Conservation (phyloP, 2,329 filamentous ascomycete genomes). For the Huntiella savannae region DNA sequence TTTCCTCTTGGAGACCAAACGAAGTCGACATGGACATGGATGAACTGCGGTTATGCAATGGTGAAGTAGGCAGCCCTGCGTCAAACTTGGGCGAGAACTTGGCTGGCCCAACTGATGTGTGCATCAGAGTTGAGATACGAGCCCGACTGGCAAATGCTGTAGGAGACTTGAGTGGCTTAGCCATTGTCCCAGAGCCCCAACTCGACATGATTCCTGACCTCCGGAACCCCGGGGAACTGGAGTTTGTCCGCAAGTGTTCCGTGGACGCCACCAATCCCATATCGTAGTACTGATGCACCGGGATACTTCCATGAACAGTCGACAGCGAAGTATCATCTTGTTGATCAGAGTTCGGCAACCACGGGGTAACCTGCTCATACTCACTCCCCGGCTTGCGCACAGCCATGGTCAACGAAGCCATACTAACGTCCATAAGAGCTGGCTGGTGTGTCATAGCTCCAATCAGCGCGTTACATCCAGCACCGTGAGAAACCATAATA, state of each 20-base stretch:
- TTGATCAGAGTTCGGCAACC: constrained; percentile 13
- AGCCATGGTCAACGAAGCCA: constrained; percentile 84
- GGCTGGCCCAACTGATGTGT: constrained; percentile 12
- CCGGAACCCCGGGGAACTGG: constrained; percentile 19
- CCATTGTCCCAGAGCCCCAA: constrained; percentile 5
- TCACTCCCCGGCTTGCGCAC: constrained; percentile 35
- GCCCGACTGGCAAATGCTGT: constrained; percentile 18
- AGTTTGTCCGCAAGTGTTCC: constrained; percentile 43
- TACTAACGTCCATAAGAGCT: constrained; percentile 72
- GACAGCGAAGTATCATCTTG: constrained; percentile 13
- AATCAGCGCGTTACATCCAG: constrained; percentile 88
- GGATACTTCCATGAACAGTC: constrained; percentile 18
- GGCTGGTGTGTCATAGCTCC: constrained; percentile 82
- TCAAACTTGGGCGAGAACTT: constrained; percentile 17
- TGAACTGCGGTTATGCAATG: constrained; percentile 22
- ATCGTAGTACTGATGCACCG: constrained; percentile 46
- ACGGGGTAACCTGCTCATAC: constrained; percentile 17
- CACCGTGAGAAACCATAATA: constrained; percentile 80
- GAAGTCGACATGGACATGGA: constrained; percentile 21
- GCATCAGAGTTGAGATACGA: constrained; percentile 18
- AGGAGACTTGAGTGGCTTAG: constrained; percentile 17
- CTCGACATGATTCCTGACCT: constrained; percentile 14
- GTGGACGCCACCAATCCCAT: constrained; percentile 56
- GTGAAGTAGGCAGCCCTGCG: not conserved
- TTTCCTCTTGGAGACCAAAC: constrained; percentile 13